Evolutionary conservation across 148 eudicot genomes (phyloP).

Genomic region (Persicaria tinctoria): DNA sequence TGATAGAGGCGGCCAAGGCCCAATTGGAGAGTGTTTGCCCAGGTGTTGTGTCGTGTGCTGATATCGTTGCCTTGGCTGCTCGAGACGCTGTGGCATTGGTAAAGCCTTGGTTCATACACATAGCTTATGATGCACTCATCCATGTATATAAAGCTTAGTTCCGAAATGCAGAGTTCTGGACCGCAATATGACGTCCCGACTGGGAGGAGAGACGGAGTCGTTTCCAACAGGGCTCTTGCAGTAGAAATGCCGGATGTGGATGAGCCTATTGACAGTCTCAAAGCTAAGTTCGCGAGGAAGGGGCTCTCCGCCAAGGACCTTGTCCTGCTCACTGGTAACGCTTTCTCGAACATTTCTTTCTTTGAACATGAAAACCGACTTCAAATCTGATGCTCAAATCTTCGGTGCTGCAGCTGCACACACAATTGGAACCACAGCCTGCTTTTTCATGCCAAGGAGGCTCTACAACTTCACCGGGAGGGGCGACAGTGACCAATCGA

Average conservation of each 20-base stretch:
- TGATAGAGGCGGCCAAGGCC: constrained; percentile 41
- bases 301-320: constrained; percentile 56
- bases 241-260: constrained; percentile 47
- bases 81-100: constrained; percentile 59
- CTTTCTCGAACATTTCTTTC: neutral
- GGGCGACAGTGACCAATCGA: constrained; percentile 49
- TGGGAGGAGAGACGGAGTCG: constrained; percentile 54
- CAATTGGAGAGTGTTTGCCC: constrained; percentile 44
- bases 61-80: constrained; percentile 62
- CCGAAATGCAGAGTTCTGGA: constrained; percentile 21
- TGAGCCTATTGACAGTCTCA: constrained; percentile 37
- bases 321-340: constrained; percentile 47
- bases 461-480: constrained; percentile 36
- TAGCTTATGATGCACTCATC: neutral
- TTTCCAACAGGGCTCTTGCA: constrained; percentile 30
- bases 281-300: constrained; percentile 35
- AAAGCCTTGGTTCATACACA: constrained; percentile 1
- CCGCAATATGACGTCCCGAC: constrained; percentile 45
- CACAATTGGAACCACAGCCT: constrained; percentile 57
- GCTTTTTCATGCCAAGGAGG: constrained; percentile 54
- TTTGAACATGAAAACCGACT: neutral
- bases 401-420: constrained; percentile 39
- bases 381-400: neutral
- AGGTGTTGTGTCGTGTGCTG: constrained; percentile 57
- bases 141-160: neutral